Evolutionary conservation across 352 stramenopile genomes (phyloP), one percentile per base, ranked within the genome.

Genomic region (Pythium coloratum): DNA sequence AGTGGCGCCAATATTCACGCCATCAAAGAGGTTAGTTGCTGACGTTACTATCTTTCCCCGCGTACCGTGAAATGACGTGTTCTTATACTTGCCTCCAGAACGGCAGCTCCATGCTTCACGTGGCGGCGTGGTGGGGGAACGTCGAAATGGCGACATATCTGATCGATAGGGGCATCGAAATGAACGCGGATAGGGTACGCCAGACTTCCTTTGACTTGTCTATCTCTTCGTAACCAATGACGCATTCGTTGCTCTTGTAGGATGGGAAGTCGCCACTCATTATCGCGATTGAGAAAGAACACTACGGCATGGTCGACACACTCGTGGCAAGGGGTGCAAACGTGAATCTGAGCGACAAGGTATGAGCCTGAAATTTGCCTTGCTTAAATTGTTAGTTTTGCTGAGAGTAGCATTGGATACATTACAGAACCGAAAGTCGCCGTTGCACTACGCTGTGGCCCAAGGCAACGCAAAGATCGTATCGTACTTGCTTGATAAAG

Each of bases 271-370:
- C 47, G 1, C 6, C 47, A 54, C 47, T 54, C 47, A 28, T 14
- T 18, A 18, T 54, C 47, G 47, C 47, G n/a, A 32, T 54, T 32
- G 47, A 54, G 30, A 33, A 54, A 12, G 47, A 32, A 30, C 10
- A 30, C 26, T 54, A 33, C n/a, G 47, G 5, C 7, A 12, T 54
- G 47, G n/a, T 54, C 47, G 26, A 54, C 6, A 16, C n/a, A 14
- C 14, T 54, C 6, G 47, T 54, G 47, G 14, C 47, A 12, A 54
- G 16, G 30, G 47, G 47, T 7, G 47, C 47, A 10, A 18, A 54
- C 26, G 47, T 54, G n/a, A 54, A 54, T 54, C n/a, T 54, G 7
- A 30, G n/a, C 47, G 47, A 54, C 47, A 30, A 54, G 47, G 47
- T 54, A 24, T 24, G 20, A 24, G 20, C 20, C 20, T 24, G 20